Base-by-base conservation (phyloP, 179 eudicot genomes). In the Heliamphora pulchella region DNA sequence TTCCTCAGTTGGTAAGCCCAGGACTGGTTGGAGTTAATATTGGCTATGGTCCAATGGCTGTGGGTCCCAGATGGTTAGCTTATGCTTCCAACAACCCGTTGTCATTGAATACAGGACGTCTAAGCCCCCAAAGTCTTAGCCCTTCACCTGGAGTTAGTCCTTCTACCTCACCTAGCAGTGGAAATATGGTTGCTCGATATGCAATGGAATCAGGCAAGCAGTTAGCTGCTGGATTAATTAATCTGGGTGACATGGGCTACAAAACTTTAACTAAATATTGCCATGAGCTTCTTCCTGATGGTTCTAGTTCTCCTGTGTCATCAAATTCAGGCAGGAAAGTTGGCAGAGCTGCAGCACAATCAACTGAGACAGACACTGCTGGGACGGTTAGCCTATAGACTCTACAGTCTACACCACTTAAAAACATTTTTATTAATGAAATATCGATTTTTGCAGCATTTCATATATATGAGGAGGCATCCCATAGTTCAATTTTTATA, bases 171-270 rank as follows among this genome's bases (percentile, higher is more conserved):
- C 95, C 97, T 51, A 85, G 93, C 51, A 88, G 81, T 86, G 95
- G 95, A 68, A 89, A 80, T 82, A 80, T 92, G 84, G 84, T 95
- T 78, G 98, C 97, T 72, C 88, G 91, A 72, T 92, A 91, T 86
- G 97, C 98, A 13, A 84, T 88, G 90, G 98, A 95, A 81, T 95
- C 98, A n/a, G 91, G 98, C 85, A 95, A 92, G 89, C 97, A 93
- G 61, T 85, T 95, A 74, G 98, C 98, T 61, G 69, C 89, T 44
- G 98, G 98, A 59, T 72, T 95, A 73, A 83, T 91, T 59, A 93
- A 86, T 85, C 84, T 95, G 46, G 94, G 97, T 44, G 97, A 93
- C 81, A 95, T 85, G 90, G 89, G 97, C 63, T 93, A 92, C 86
- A 93, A 91, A 85, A 93, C 91, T 41, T 84, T 93, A 50, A 88